Evolutionary conservation across 1,284 basidiomycete species (phyloP), one percentile per base, ranked within the genome.

Genomic region (Leucoagaricus sp.): DNA sequence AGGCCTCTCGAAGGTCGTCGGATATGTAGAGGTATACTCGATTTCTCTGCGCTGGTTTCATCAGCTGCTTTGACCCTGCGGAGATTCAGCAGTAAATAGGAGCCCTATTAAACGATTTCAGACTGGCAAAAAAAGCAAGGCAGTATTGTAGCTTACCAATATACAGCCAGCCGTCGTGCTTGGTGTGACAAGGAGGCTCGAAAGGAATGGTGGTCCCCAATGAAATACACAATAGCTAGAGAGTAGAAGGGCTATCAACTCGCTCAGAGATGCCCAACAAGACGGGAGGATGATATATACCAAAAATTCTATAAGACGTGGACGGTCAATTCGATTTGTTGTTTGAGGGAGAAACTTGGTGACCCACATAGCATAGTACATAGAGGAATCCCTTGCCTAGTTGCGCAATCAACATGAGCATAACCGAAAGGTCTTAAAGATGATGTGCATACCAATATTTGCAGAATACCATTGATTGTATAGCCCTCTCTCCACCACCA

Each of bases 141-240:
- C 19, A 28, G 34, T 31, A 40, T 34, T 23, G 28, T 42, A 31
- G 54, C 61, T 31, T 50, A 61, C 61, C 1, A 66, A 58, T 36
- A 66, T 64, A 26, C 64, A 65, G 23, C 65, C 65, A 8, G 65
- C 63, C 2, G 63, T 64, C 10, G 61, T 61, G 23, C 60, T 63
- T 28, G 65, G 65, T 61, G 65, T 67, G 42, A 67, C 67, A 2
- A 69, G 63, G n/a, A 69, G 59, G 59, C 63, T 65, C 25, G 67
- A 63, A 17, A 69, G 49, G 52, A 65, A 66, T 3, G 65, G 63
- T 28, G 66, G 65, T 2, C 65, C 67, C 29, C 66, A 58, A 55
- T 64, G 49, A 53, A 69, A 67, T 6, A 67, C 54, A 21, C 67
- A 54, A 29, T 58, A 65, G 41, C 65, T 69, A 15, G 65, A 58